Evolutionary conservation across 2,329 filamentous ascomycete species (phyloP).

Genomic region (Trichophyton rubrum): DNA sequence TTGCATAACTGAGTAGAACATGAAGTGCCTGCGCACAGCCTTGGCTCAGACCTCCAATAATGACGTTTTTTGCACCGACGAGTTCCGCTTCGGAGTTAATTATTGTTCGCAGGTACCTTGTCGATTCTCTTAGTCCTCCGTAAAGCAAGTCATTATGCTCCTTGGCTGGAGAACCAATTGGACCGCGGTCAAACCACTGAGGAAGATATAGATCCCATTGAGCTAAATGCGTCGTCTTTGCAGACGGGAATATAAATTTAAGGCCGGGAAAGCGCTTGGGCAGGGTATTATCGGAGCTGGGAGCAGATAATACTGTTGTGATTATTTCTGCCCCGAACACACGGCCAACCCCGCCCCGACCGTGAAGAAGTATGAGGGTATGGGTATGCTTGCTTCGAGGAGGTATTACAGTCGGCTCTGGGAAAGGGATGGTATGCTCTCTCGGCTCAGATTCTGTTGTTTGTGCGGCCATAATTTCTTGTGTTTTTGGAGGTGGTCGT

Average conservation of each 20-base stretch:
- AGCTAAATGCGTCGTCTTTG: conserved; percentile 14
- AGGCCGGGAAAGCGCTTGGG: conserved; percentile 22
- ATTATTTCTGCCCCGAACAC: conserved; percentile 27
- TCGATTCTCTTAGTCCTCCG: conserved; percentile 16
- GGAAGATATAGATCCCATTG: conserved; percentile 20
- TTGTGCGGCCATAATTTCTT: neutral
- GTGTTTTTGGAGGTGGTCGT: neutral
- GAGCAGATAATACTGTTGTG: conserved; percentile 5
- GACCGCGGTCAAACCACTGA: conserved; percentile 31
- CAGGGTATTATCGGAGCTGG: conserved; percentile 15
- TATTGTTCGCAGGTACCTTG: conserved; percentile 13
- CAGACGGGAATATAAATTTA: conserved; percentile 29
- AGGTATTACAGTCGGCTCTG: conserved; percentile 9
- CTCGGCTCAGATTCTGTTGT: neutral
- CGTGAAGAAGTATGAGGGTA: conserved; percentile 33
- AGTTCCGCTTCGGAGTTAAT: conserved; percentile 15
- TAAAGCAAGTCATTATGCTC: conserved; percentile 15
- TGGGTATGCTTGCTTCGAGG: conserved; percentile 20
- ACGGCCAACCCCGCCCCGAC: conserved; percentile 26
- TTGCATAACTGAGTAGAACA: conserved; percentile 13
- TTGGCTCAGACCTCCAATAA: conserved; percentile 19
- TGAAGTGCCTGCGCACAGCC: conserved; percentile 15
- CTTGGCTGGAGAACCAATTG: conserved; percentile 14
- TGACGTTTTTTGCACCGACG: conserved; percentile 14
- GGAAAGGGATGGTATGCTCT: neutral